Percentiles rank a stretch among this genome's conserved stretches.
phyloP scores from a whole-genome alignment of 2,329 filamentous ascomycete species.

The Aspergillus viridinutans region DNA sequence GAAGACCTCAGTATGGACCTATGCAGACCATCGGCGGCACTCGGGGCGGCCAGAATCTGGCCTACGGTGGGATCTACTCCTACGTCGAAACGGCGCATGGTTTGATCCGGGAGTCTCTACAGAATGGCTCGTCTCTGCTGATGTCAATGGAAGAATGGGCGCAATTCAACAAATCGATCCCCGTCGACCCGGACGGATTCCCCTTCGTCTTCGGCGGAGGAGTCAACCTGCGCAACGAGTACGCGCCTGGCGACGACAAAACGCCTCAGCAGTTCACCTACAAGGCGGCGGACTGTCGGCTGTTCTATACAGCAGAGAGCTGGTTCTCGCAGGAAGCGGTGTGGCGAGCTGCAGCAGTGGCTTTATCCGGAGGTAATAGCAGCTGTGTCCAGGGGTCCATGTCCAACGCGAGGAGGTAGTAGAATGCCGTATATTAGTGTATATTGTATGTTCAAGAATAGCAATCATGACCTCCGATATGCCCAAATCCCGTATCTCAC shows the following conservation, averaged over 20 bases:
- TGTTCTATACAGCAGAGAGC: conserved; percentile 56
- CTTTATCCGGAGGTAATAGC: background rate
- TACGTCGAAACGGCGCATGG: conserved; percentile 17
- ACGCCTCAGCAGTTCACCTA: conserved; percentile 58
- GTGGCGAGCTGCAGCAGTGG: background rate
- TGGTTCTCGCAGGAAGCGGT: background rate
- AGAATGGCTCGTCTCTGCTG: conserved; percentile 8
- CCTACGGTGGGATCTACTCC: conserved; percentile 25
- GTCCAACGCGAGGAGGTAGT: background rate
- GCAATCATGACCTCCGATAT: background rate
- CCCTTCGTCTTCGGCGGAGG: conserved; percentile 9
- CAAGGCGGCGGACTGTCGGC: conserved; percentile 57
- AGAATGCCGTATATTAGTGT: background rate
- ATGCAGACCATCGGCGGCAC: conserved; percentile 66
- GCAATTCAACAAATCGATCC: conserved; percentile 2
- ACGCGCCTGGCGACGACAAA: conserved; percentile 41
- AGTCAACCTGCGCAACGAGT: conserved; percentile 45
- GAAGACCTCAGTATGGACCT: conserved; percentile 49
- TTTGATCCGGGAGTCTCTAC: conserved; percentile 10
- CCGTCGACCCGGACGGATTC: conserved; percentile 15
- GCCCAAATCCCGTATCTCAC: background rate
- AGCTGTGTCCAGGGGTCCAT: background rate
- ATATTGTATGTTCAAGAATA: background rate
- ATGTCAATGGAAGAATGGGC: background rate
- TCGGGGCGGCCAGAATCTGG: conserved; percentile 46